Conservation (phyloP, 805 yeast genomes). For the Wickerhamomyces rabaulensis region DNA sequence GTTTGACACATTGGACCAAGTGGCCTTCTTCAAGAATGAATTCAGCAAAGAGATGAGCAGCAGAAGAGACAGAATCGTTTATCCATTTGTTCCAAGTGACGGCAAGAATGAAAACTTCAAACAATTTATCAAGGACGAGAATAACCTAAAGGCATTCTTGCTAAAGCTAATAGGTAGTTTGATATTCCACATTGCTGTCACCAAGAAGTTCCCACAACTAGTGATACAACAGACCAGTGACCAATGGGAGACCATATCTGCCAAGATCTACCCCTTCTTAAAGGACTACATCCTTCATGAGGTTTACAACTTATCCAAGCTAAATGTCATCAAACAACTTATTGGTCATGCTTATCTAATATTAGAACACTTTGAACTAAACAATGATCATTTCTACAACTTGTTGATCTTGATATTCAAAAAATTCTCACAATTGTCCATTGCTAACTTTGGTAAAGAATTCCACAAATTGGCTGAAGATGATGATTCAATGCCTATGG, state of each 20-base stretch:
- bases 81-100: slow-evolving; percentile 52
- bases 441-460: slow-evolving; percentile 50
- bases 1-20: slow-evolving; percentile 65
- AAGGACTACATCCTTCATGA: slow-evolving; percentile 39
- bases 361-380: slow-evolving; percentile 66
- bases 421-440: slow-evolving; percentile 52
- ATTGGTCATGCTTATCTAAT: slow-evolving; percentile 71
- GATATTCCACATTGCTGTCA: slow-evolving; percentile 65
- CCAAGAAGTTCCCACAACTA: slow-evolving; percentile 56
- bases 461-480: slow-evolving; percentile 61
- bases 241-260: slow-evolving; percentile 66
- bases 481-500: slow-evolving; percentile 88
- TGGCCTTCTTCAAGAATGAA: slow-evolving; percentile 53
- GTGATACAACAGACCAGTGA: slow-evolving; percentile 52
- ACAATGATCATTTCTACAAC: slow-evolving; percentile 54
- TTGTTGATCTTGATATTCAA: slow-evolving; percentile 54
- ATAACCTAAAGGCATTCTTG: slow-evolving; percentile 50
- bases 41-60: slow-evolving; percentile 67
- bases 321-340: slow-evolving; percentile 38
- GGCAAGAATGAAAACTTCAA: slow-evolving; percentile 25
- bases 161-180: slow-evolving; percentile 70
- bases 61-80: slow-evolving; percentile 64
- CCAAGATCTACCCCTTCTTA: slow-evolving; percentile 56
- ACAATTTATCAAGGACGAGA: slow-evolving; percentile 29
- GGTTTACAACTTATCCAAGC: slow-evolving; percentile 35